These are phyloP conservation scores for Phaffia australis DNA, from an alignment of 768 basidiomycete species.

Conservation along the genomic window DNA sequence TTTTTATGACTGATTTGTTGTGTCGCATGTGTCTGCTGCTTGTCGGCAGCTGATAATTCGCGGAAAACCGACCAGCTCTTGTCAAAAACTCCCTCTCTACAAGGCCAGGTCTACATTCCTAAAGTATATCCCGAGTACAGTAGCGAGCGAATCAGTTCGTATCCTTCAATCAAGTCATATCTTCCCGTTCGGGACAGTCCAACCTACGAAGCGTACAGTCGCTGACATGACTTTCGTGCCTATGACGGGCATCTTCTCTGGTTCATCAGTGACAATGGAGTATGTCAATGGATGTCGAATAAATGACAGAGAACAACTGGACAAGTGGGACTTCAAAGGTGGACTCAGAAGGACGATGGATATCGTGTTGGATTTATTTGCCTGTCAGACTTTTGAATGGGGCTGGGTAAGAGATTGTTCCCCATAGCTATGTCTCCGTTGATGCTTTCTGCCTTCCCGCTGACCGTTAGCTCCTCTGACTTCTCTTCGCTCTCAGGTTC, in stretches of 20 bases:
- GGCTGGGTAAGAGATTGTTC: conserved; percentile 56
- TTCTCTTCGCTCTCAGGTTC: conserved; percentile 27
- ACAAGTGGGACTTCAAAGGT: conserved; percentile 34
- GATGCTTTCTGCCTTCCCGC: not conserved
- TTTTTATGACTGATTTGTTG: not conserved
- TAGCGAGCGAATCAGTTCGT: conserved; percentile 61
- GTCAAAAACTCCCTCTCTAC: conserved; percentile 57
- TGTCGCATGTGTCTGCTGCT: too few relatives aligned
- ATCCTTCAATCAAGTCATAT: not conserved
- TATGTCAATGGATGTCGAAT: conserved; percentile 38
- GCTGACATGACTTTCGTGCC: too few relatives aligned
- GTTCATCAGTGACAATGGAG: conserved; percentile 35
- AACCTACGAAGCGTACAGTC: too few relatives aligned
- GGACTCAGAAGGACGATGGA: conserved; percentile 52
- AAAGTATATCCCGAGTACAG: conserved; percentile 52
- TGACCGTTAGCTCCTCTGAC: not conserved
- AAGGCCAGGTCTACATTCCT: conserved; percentile 66
- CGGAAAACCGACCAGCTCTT: conserved; percentile 57
- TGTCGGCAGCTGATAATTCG: conserved; percentile 52
- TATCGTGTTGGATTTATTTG: conserved; percentile 75
- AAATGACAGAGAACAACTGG: conserved; percentile 38
- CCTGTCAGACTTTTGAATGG: conserved; percentile 83
- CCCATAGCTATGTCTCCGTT: not conserved
- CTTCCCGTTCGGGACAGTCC: too few relatives aligned
- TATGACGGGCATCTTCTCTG: not conserved